Evolutionary conservation across 176 grass and related monocot species (phyloP).

Genomic region (Carex parvula): DNA sequence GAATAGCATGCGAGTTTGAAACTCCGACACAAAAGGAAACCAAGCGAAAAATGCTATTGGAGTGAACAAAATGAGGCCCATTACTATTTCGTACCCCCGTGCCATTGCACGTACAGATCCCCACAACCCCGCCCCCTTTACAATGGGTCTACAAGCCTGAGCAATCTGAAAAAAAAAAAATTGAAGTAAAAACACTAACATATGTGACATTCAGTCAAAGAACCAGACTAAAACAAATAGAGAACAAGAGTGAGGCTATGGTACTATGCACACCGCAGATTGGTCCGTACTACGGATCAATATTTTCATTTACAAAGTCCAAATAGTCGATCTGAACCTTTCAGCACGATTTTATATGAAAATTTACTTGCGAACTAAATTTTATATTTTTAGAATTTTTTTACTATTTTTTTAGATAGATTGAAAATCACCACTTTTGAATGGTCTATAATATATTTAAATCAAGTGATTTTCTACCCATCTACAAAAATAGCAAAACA

Average conservation of each 20-base stretch:
- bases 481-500: no score
- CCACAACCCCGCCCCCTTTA: constrained; percentile 42
- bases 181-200: background rate
- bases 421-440: no score
- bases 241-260: background rate
- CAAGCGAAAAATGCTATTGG: constrained; percentile 80
- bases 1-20: constrained; percentile 94
- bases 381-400: no score
- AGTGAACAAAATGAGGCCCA: constrained; percentile 84
- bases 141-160: constrained; percentile 44
- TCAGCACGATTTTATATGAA: no score
- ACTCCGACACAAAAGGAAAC: constrained; percentile 93
- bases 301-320: no score
- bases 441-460: no score
- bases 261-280: no score
- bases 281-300: no score
- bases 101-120: constrained; percentile 70
- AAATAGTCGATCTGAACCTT: no score
- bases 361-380: no score
- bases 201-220: background rate
- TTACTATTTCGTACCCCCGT: constrained; percentile 76
- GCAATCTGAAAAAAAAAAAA: constrained; percentile 45
- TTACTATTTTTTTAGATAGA: no score
- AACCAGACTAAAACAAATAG: background rate
- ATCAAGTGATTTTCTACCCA: no score